phyloP scores from a whole-genome alignment of 192 early-diverging fungal species.

The Chytriomyces sp. region DNA sequence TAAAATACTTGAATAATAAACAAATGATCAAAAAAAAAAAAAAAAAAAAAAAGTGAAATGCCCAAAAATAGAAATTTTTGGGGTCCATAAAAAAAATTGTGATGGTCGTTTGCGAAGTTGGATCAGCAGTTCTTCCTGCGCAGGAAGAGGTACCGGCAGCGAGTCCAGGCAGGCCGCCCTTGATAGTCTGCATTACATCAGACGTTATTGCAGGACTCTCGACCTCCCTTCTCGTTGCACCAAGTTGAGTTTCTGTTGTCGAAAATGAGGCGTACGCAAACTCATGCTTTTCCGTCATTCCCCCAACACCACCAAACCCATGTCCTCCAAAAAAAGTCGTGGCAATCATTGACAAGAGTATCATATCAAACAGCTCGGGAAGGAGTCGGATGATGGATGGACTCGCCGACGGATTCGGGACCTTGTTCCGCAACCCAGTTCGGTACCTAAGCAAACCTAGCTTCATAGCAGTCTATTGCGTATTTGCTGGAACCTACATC shows the following conservation, averaged over 20 bases:
- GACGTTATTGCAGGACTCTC: slow-evolving; percentile 12
- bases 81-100: too few relatives aligned
- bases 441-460: slow-evolving; percentile 37
- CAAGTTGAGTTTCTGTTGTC: slow-evolving; percentile 1
- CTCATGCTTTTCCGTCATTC: neutral
- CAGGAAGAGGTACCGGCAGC: too few relatives aligned
- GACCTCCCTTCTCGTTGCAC: slow-evolving; percentile 2
- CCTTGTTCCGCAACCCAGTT: slow-evolving; percentile 39
- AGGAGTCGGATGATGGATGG: slow-evolving; percentile 34
- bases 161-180: too few relatives aligned
- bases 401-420: slow-evolving; percentile 17
- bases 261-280: neutral
- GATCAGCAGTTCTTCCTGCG: too few relatives aligned
- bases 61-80: too few relatives aligned
- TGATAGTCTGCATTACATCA: too few relatives aligned
- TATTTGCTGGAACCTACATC: slow-evolving; percentile 44
- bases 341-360: slow-evolving; percentile 55
- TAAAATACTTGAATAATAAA: too few relatives aligned
- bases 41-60: too few relatives aligned
- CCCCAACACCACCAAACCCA: neutral
- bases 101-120: too few relatives aligned
- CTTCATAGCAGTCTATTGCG: slow-evolving; percentile 41
- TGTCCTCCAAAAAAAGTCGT: slow-evolving; percentile 38
- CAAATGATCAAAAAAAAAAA: too few relatives aligned
- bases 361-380: slow-evolving; percentile 51